Percentiles rank a stretch among this genome's conserved stretches.
These are phyloP conservation scores for Penicillium sp. DNA, from an alignment of 2,329 filamentous ascomycete species.

Conservation along the genomic window DNA sequence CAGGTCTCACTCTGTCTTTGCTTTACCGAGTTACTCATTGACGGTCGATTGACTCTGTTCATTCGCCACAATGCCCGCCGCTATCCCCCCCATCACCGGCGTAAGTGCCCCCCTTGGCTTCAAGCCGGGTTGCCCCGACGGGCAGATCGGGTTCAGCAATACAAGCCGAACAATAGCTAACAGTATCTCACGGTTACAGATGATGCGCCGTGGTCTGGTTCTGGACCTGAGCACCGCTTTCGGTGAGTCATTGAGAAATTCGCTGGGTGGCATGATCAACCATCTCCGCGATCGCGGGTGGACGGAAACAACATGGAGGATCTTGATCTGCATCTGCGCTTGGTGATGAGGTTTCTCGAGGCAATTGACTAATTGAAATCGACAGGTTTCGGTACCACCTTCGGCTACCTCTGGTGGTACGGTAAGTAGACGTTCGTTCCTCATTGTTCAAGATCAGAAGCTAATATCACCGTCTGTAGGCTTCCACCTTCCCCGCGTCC, in stretches of 20 bases:
- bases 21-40: constrained; percentile 2
- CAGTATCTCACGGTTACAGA: constrained; percentile 39
- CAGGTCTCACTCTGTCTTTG: constrained; percentile 21
- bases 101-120: constrained; percentile 34
- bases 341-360: too few species aligned
- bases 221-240: constrained; percentile 61
- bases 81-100: constrained; percentile 45
- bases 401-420: constrained; percentile 64
- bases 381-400: constrained; percentile 55
- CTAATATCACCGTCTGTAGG: constrained; percentile 37
- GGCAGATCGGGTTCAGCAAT: constrained; percentile 8
- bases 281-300: background rate
- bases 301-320: too few species aligned
- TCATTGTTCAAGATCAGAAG: background rate
- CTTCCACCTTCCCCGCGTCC: constrained; percentile 60
- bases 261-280: constrained; percentile 18
- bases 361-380: constrained; percentile 17
- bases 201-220: constrained; percentile 60
- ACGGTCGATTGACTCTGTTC: constrained; percentile 14
- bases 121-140: constrained; percentile 17
- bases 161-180: constrained; percentile 14
- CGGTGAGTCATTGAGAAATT: constrained; percentile 47
- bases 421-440: constrained; percentile 40
- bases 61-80: constrained; percentile 36
- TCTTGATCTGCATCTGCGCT: too few species aligned